Evolutionary conservation across 352 stramenopile genomes (phyloP).

Genomic region (Lagenidium giganteum): DNA sequence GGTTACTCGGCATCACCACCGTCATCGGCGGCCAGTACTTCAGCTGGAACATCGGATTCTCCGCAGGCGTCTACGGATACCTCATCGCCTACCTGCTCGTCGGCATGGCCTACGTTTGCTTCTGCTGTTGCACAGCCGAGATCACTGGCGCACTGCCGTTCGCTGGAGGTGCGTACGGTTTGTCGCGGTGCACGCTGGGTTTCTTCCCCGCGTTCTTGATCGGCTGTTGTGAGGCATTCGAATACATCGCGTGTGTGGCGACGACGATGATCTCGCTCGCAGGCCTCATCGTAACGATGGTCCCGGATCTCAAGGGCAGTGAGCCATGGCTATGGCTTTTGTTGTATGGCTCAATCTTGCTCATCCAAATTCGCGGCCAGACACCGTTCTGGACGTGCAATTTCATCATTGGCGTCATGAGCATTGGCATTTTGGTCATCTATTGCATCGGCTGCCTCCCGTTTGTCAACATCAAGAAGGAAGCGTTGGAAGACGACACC

Average conservation of each 20-base stretch:
- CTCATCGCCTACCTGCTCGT: slow-evolving; percentile 17
- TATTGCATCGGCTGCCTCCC: slow-evolving; percentile 11
- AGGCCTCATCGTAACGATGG: slow-evolving; percentile 14
- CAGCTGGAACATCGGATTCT: slow-evolving; percentile 23
- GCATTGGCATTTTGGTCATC: slow-evolving; percentile 2
- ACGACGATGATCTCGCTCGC: slow-evolving; percentile 16
- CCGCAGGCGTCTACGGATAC: slow-evolving; percentile 16
- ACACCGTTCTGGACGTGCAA: slow-evolving; percentile 5
- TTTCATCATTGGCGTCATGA: background rate
- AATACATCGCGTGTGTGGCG: slow-evolving; percentile 27
- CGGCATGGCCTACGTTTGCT: slow-evolving; percentile 16
- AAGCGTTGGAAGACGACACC: slow-evolving; percentile 9
- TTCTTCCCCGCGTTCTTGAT: slow-evolving; percentile 22
- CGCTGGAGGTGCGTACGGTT: slow-evolving; percentile 22
- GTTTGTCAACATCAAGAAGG: slow-evolving; percentile 1
- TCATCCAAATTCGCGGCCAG: slow-evolving; percentile 5
- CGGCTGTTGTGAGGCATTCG: slow-evolving; percentile 18
- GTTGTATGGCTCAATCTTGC: slow-evolving; percentile 8
- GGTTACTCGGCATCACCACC: slow-evolving; percentile 22
- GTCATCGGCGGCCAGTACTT: slow-evolving; percentile 27
- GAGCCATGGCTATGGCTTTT: slow-evolving; percentile 11
- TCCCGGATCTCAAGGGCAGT: slow-evolving; percentile 3
- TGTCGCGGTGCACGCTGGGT: slow-evolving; percentile 22
- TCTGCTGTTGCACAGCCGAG: slow-evolving; percentile 21
- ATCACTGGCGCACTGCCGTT: slow-evolving; percentile 23